A percentile compares a stretch with the other conserved stretches of the same genome.
Evolutionary conservation across 768 basidiomycete genomes (phyloP).

Genomic region (Auriscalpium vulgare): DNA sequence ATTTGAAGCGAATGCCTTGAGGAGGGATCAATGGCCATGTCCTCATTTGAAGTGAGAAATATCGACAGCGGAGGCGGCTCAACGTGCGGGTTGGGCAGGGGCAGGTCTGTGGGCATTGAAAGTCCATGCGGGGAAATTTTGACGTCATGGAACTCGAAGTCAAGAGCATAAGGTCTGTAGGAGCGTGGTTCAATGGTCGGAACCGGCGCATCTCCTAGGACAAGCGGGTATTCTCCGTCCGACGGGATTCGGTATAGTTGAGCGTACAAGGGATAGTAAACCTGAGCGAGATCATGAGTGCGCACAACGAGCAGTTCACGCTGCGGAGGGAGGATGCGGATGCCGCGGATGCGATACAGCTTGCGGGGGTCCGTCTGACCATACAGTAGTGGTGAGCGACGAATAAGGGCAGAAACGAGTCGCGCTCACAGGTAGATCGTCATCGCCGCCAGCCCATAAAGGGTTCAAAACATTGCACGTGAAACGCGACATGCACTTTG

Average conservation of each 20-base stretch:
- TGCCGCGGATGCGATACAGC: conserved; percentile 12
- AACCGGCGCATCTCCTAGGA: background rate
- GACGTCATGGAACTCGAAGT: background rate
- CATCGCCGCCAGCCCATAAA: background rate
- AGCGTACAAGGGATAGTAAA: conserved; percentile 5
- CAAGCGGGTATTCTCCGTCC: background rate
- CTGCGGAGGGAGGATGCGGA: conserved; percentile 10
- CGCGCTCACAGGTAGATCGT: background rate
- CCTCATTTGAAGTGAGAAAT: background rate
- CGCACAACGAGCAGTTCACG: conserved; percentile 14
- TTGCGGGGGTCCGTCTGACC: background rate
- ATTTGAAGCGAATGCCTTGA: conserved; percentile 2
- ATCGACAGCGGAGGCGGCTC: conserved; percentile 11
- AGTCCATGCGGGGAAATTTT: conserved; percentile 9
- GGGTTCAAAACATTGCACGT: background rate
- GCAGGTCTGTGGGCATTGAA: conserved; percentile 5
- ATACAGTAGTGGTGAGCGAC: too few species aligned
- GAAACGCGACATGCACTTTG: conserved; percentile 8
- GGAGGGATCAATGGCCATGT: background rate
- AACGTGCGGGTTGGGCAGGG: conserved; percentile 3
- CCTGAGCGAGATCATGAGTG: conserved; percentile 2
- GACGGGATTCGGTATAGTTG: conserved; percentile 9
- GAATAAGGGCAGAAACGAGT: too few species aligned
- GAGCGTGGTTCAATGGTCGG: conserved; percentile 5
- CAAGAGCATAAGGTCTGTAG: conserved; percentile 6